Base-by-base conservation (phyloP, 345 rosid species). In the Theobroma cacao region DNA sequence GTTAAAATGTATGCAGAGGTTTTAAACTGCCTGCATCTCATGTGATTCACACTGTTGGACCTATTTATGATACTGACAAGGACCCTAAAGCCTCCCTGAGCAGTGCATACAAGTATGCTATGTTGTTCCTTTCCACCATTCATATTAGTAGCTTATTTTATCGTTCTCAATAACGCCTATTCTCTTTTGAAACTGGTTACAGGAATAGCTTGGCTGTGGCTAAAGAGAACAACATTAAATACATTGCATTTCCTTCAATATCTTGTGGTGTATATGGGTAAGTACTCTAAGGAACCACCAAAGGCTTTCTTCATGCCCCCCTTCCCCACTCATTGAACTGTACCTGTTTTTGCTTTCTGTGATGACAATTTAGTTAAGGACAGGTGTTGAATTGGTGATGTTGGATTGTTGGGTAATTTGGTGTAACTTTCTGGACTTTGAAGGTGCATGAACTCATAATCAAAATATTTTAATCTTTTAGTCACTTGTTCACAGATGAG, bases 31-130 rank as follows among this genome's bases (percentile, higher is more conserved):
- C 93, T 45, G 93, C 87, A 12, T 88, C 95, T 9, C 90, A 84
- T 74, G 93, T 95, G 77, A 90, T 95, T 81, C 90, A 93, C 82
- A 90, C 97, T 0, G 97, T 90, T 81, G 99, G 99, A 48, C 99
- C 99, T 0, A 76, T 95, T 69, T 93, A 92, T 82, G 83, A 85
- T 75, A 70, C 73, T 7, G 87, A 86, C 74, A 56, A 84, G 13
- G 87, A 91, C 81, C 93, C 95, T 78, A 60, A 79, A 81, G 84
- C 85, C 55, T 86, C 88, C 52, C 88, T 93, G 77, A 75, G 75
- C 59, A 90, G 72, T 82, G 80, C 93, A 62, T 94, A 91, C 88
- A 90, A 82, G 97, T 91, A 53, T n/a, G 47, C 58, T 53, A 11
- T 64, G 30, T 48, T 65, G 13, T 18, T 75, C 53, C 53, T 43